These are phyloP conservation scores for Nephelium lappaceum DNA, from an alignment of 345 rosid genomes.

Conservation along the genomic window DNA sequence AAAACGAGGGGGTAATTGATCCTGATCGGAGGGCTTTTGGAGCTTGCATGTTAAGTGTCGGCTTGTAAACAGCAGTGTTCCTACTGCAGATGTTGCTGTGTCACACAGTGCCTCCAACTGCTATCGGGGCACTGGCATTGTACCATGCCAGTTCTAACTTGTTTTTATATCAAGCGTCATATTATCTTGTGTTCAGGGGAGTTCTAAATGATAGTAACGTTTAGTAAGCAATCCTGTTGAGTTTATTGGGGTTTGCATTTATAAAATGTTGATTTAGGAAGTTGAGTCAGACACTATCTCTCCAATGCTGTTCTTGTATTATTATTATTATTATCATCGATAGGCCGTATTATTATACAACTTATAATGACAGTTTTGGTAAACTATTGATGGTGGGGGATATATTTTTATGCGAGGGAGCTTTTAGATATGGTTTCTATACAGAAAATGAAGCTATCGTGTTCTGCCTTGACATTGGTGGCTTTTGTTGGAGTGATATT, in stretches of 20 bases:
- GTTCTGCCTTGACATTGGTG: background rate
- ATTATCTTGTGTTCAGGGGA: conserved; percentile 25
- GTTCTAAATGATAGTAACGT: conserved; percentile 21
- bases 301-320: background rate
- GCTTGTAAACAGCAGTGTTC: conserved; percentile 35
- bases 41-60: conserved; percentile 31
- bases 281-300: conserved; percentile 11
- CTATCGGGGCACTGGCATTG: conserved; percentile 48
- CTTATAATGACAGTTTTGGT: conserved; percentile 28
- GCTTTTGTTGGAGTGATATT: conserved; percentile 1
- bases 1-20: conserved; percentile 75
- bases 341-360: background rate
- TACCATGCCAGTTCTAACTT: conserved; percentile 42
- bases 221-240: conserved; percentile 6
- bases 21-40: conserved; percentile 25
- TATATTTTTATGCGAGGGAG: conserved; percentile 7
- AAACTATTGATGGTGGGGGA: background rate
- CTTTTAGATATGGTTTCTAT: conserved; percentile 11
- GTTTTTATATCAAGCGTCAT: conserved; percentile 43
- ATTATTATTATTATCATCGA: background rate
- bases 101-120: conserved; percentile 44
- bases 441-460: background rate
- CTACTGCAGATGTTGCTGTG: conserved; percentile 32
- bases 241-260: conserved; percentile 10
- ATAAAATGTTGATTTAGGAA: conserved; percentile 8